Evolutionary conservation across 345 rosid species (phyloP), one percentile per base, ranked within the genome.

Genomic region (Syzygium aqueum): DNA sequence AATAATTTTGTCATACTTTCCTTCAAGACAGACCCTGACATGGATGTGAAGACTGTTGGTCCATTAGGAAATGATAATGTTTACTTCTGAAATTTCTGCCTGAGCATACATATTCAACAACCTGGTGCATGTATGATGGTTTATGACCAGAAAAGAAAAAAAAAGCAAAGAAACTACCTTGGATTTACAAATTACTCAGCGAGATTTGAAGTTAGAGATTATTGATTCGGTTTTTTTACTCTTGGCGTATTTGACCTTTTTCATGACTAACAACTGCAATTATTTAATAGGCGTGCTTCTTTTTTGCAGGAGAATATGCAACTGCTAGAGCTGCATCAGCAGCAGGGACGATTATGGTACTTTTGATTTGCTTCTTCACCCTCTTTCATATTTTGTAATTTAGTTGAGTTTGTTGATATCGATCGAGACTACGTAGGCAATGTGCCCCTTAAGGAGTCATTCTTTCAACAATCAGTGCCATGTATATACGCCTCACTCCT

Each of bases 301-400:
- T 77, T 73, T n/a, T 61, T 92, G 92, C 93, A 97, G 99, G 99
- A 22, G 99, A 97, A 91, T 93, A 88, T 88, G 99, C 98, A 83
- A 97, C 98, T 15, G 98, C 98, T 27, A 94, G 98, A 90, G 99
- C 99, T 89, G 93, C 99, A 88, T 93, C 98, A 19, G 95, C 95
- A 86, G 96, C 98, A 52, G 93, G 93, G 89, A 97, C 99, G 53
- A 96, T 96, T 67, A 96, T 97, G 99, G 99, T 97, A 88, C 50
- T 86, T 46, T 73, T 86, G 0, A 25, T 16, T 10, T 85, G 89
- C 40, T 88, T 51, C 90, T 91, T 82, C 33, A 84, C 65, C 80
- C 19, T 77, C 90, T 84, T 80, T n/a, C 53, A 30, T 27, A 27
- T 33, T 73, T 59, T 73, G 46, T 37, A 11, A 73, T 73, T 73